Evolutionary conservation across 148 eudicot genomes (phyloP).

Genomic region (Camellia lanceoleosa): DNA sequence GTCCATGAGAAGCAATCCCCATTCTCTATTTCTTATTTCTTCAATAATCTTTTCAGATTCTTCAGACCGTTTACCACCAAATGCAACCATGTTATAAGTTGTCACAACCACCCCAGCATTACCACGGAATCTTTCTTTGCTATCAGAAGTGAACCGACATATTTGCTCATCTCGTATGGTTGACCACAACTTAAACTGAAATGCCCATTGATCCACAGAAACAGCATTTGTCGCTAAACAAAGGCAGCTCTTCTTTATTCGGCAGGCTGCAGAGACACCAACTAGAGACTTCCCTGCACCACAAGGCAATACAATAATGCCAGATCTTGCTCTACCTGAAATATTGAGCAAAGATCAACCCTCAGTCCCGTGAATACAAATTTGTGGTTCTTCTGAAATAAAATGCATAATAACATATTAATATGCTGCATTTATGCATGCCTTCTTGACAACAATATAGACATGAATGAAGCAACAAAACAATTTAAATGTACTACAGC

Average conservation of each 20-base stretch:
- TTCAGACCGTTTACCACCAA: slow-evolving; percentile 96
- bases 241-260: slow-evolving; percentile 91
- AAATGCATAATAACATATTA: background rate
- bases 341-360: background rate
- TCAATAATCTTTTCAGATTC: slow-evolving; percentile 99
- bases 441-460: background rate
- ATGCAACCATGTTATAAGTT: slow-evolving; percentile 98
- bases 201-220: slow-evolving; percentile 99
- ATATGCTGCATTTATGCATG: background rate
- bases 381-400: background rate
- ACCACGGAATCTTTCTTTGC: slow-evolving; percentile 95
- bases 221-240: slow-evolving; percentile 98
- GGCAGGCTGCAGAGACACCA: slow-evolving; percentile 95
- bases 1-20: slow-evolving; percentile 98
- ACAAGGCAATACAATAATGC: slow-evolving; percentile 94
- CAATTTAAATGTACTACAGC: background rate
- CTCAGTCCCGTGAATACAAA: background rate
- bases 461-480: slow-evolving; percentile 6
- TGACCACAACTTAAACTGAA: slow-evolving; percentile 97
- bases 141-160: slow-evolving; percentile 94
- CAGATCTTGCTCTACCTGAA: slow-evolving; percentile 97
- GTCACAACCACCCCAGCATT: slow-evolving; percentile 86
- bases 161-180: slow-evolving; percentile 90
- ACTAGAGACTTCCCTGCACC: slow-evolving; percentile 99
- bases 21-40: slow-evolving; percentile 93